Evolutionary conservation across 306 rosid species (phyloP), one percentile per base, ranked within the genome.

Genomic region (Corylus avellana): DNA sequence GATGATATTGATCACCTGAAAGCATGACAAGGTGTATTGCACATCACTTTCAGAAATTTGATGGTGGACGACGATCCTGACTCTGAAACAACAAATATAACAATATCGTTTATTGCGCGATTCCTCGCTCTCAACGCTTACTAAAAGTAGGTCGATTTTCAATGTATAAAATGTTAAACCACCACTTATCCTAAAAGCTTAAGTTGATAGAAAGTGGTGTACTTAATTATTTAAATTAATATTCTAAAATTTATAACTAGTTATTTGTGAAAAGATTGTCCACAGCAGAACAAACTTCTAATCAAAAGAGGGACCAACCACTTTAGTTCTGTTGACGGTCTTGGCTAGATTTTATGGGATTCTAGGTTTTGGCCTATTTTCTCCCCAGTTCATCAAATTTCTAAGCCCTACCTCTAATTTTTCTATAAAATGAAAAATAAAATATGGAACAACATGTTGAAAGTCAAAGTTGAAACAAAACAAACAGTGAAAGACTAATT

Each of bases 1-100:
- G 8, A 44, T 51, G 55, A 73, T 44, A 6, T 16, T 69, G 50
- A 63, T 14, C 76, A 92, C 97, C 97, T 94, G 95, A 89, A 92
- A 91, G 85, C 94, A 92, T 54, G 97, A 82, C 81, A 94, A 37
- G 68, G 95, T 79, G 80, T 91, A 88, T 7, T 90, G 91, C 84
- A 89, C 91, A 70, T 94, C 98, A 9, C 82, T 83, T 78, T 74
- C 77, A 0, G 95, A 94, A 78, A 94, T 89, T 87, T 92, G 97
- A 83, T 92, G 91, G 91, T 92, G 98, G 61, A 89, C 75, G 71
- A 94, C 98, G 66, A 91, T 72, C 85, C 98, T 88, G n/a, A 94
- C 42, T 75, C 98, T 92, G 94, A 46, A 87, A 79, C 68, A 61
- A 47, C 48, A 77, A 27, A 72, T 37, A 54, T 12, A 4, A 3